Evolutionary conservation across 176 grass and related monocot species (phyloP).

Genomic region (Cenchrus purpureus): DNA sequence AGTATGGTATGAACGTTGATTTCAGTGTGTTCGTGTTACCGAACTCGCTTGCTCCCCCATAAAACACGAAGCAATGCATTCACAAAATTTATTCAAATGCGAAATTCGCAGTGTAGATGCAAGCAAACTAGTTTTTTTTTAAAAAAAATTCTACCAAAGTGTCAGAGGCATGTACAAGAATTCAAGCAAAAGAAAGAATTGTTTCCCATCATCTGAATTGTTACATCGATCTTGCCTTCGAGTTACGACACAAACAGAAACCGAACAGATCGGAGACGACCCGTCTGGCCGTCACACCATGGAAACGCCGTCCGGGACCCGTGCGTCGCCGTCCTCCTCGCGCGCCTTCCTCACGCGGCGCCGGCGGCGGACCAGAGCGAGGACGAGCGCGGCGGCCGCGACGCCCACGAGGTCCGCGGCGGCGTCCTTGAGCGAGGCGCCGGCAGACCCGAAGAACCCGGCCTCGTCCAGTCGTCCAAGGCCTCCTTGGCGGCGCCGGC

Average conservation of each 20-base stretch:
- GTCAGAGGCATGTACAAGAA: neutral
- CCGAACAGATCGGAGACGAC: neutral
- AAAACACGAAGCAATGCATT: too few relatives aligned
- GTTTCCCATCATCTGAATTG: neutral
- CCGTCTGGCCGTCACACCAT: constrained; percentile 38
- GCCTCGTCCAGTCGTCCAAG: constrained; percentile 79
- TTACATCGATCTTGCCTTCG: neutral
- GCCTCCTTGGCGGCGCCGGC: constrained; percentile 78
- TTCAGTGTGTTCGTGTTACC: too few relatives aligned
- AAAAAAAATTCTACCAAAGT: too few relatives aligned
- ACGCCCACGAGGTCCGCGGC: constrained; percentile 67
- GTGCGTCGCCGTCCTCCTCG: neutral
- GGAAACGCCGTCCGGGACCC: constrained; percentile 23
- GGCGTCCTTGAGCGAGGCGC: constrained; percentile 76
- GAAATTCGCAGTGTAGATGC: neutral
- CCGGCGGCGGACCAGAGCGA: constrained; percentile 31
- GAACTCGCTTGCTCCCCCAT: too few relatives aligned
- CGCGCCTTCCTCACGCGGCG: constrained; percentile 28
- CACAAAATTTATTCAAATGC: neutral
- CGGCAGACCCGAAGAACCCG: constrained; percentile 70
- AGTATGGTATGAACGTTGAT: too few relatives aligned
- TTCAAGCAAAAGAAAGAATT: neutral
- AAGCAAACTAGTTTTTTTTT: neutral
- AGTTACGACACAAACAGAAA: neutral
- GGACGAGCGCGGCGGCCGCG: constrained; percentile 40